phyloP scores from a whole-genome alignment of 2,329 filamentous ascomycete species.

The Periconia digitata region DNA sequence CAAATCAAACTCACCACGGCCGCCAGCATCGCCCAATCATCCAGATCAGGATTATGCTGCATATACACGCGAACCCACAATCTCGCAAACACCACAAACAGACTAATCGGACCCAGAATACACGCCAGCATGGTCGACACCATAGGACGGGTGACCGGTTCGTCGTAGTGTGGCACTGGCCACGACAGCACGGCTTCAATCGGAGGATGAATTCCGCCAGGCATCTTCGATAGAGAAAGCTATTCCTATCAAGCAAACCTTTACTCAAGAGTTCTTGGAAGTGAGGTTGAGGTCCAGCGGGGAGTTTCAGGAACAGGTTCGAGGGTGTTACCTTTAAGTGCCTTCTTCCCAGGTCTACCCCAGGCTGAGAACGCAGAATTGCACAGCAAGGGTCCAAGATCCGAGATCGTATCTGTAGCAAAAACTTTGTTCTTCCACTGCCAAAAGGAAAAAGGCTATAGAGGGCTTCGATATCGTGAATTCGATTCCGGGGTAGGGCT shows the following conservation, averaged over 20 bases:
- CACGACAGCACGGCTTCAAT: constrained; percentile 25
- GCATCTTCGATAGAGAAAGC: too few species aligned
- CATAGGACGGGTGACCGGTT: constrained; percentile 24
- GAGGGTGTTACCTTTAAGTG: not conserved
- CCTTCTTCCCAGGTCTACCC: not conserved
- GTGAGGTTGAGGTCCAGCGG: not conserved
- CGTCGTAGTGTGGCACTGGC: constrained; percentile 26
- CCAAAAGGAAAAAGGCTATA: not conserved
- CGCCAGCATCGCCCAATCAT: constrained; percentile 34
- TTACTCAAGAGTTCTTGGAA: not conserved
- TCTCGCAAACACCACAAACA: constrained; percentile 24
- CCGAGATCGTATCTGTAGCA: too few species aligned
- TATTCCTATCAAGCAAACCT: not conserved
- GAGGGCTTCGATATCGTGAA: not conserved
- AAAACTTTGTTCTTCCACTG: not conserved
- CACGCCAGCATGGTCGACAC: constrained; percentile 20
- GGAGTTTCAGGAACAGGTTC: not conserved
- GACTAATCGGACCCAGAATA: constrained; percentile 24
- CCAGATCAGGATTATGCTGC: constrained; percentile 27
- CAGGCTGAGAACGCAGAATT: not conserved
- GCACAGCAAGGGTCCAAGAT: not conserved
- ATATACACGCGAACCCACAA: constrained; percentile 32
- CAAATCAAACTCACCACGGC: constrained; percentile 21
- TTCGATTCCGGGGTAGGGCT: not conserved
- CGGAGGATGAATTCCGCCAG: constrained; percentile 31